A percentile compares a stretch with the other conserved stretches of the same genome.
These are phyloP conservation scores for Echinosophora koreensis DNA, from an alignment of 306 rosid genomes.

Conservation along the genomic window DNA sequence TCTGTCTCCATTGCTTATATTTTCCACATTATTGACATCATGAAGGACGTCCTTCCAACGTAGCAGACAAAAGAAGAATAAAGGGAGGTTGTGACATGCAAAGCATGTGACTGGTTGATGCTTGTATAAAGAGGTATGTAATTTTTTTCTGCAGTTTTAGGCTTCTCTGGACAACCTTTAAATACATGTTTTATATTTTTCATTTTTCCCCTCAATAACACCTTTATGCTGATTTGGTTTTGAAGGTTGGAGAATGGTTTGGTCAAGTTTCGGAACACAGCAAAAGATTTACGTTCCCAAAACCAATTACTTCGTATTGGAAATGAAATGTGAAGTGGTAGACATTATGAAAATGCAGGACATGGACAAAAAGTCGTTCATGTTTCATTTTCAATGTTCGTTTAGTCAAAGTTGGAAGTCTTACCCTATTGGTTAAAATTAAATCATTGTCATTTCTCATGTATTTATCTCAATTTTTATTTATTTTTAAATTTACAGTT, in stretches of 20 bases:
- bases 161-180: no score
- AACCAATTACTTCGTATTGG: not conserved
- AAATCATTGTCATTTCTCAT: constrained; percentile 16
- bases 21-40: constrained; percentile 25
- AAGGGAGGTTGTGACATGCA: constrained; percentile 21
- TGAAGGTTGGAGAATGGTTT: constrained; percentile 43
- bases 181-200: not conserved
- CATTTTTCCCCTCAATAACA: not conserved
- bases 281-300: constrained; percentile 17
- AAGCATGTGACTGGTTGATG: not conserved
- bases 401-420: not conserved
- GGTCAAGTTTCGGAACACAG: constrained; percentile 11
- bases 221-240: constrained; percentile 33
- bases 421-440: not conserved
- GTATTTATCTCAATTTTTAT: not conserved
- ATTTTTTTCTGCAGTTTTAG: not conserved
- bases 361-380: constrained; percentile 12
- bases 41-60: constrained; percentile 57
- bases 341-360: constrained; percentile 19
- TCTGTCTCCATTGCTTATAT: not conserved
- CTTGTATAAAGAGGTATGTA: constrained; percentile 42
- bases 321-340: constrained; percentile 29
- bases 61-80: not conserved
- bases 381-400: constrained; percentile 7
- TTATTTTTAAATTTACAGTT: not conserved